phyloP scores from a whole-genome alignment of 306 rosid species.

The Arachis stenosperma region DNA sequence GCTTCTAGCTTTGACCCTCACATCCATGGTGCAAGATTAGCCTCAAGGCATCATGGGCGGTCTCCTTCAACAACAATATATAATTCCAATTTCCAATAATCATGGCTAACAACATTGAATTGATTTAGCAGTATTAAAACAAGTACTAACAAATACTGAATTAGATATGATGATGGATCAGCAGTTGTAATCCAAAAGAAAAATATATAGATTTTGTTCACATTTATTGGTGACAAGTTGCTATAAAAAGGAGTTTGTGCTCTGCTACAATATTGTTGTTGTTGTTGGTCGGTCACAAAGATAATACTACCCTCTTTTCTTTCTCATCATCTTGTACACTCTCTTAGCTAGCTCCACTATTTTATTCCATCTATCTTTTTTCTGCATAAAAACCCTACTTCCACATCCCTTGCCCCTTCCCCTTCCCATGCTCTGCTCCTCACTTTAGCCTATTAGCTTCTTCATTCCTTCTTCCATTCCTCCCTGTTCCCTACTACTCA shows the following conservation, averaged over 20 bases:
- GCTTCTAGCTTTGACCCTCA: conserved; percentile 42
- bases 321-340: neutral
- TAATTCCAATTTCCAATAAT: neutral
- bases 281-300: conserved; percentile 42
- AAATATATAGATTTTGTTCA: neutral
- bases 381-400: conserved; percentile 46
- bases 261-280: conserved; percentile 41
- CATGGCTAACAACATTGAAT: no score
- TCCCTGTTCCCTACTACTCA: conserved; percentile 43
- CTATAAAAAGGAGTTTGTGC: conserved; percentile 51
- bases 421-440: conserved; percentile 54
- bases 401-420: conserved; percentile 5
- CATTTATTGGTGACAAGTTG: conserved; percentile 31
- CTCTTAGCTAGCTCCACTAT: conserved; percentile 30
- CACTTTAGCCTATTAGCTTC: neutral
- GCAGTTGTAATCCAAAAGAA: no score
- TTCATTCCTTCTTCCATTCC: conserved; percentile 31
- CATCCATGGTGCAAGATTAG: conserved; percentile 42
- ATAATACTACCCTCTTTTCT: conserved; percentile 11
- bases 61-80: conserved; percentile 39
- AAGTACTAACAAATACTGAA: no score
- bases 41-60: conserved; percentile 72
- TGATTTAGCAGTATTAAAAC: no score
- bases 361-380: conserved; percentile 48
- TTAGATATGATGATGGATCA: no score